phyloP scores from a whole-genome alignment of 768 basidiomycete genomes.

The Kwoniella heveanensis region DNA sequence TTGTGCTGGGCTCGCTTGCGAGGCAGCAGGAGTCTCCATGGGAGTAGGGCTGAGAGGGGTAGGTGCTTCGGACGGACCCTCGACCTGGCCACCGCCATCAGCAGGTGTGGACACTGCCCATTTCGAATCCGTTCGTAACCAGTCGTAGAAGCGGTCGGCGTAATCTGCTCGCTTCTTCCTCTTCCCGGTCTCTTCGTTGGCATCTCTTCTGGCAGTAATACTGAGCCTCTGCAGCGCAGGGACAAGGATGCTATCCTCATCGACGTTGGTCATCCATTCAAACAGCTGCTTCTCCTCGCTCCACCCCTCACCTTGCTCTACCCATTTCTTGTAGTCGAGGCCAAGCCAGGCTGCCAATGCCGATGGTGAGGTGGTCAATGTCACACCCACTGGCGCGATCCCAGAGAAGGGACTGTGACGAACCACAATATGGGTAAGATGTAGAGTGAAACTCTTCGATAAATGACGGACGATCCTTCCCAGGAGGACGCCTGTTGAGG shows the following conservation, averaged over 20 bases:
- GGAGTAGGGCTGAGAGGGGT: neutral
- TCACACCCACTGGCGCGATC: slow-evolving; percentile 30
- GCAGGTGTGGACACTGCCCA: slow-evolving; percentile 9
- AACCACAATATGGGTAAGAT: slow-evolving; percentile 29
- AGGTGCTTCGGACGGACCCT: neutral
- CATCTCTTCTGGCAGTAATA: neutral
- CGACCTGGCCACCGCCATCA: neutral
- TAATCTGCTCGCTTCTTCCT: slow-evolving; percentile 11
- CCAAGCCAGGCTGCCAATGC: slow-evolving; percentile 36
- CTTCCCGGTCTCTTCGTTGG: slow-evolving; percentile 3
- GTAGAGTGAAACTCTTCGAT: slow-evolving; percentile 28
- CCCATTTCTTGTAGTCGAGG: slow-evolving; percentile 31
- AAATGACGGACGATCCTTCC: slow-evolving; percentile 25
- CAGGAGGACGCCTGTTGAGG: slow-evolving; percentile 27
- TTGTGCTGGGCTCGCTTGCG: neutral
- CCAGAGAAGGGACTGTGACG: slow-evolving; percentile 38
- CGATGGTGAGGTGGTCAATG: slow-evolving; percentile 22
- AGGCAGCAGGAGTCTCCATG: neutral
- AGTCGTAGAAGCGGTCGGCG: slow-evolving; percentile 19
- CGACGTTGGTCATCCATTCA: slow-evolving; percentile 33
- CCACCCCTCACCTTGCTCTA: slow-evolving; percentile 6
- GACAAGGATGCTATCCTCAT: slow-evolving; percentile 6
- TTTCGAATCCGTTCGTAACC: slow-evolving; percentile 8
- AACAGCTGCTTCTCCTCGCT: slow-evolving; percentile 26
- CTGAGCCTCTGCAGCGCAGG: slow-evolving; percentile 3